A percentile compares a stretch with the other conserved stretches of the same genome.
Evolutionary conservation across 768 basidiomycete species (phyloP).

Genomic region (Lentinula lateritia): DNA sequence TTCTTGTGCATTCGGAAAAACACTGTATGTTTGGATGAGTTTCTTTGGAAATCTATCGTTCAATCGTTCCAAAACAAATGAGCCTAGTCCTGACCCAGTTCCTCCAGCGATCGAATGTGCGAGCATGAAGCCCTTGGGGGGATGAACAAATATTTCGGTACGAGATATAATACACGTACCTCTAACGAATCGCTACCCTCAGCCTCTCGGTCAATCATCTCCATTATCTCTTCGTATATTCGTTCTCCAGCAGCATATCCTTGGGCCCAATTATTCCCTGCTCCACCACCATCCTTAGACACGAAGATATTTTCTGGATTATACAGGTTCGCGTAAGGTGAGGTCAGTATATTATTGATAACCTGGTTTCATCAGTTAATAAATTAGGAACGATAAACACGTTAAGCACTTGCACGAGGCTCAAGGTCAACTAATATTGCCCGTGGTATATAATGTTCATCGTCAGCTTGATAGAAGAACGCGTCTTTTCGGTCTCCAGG

Average conservation of each 20-base stretch:
- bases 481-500: constrained; percentile 97
- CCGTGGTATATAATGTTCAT: constrained; percentile 97
- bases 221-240: constrained; percentile 95
- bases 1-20: constrained; percentile 92
- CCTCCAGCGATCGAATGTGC: constrained; percentile 99
- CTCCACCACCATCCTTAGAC: constrained; percentile 96
- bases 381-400: background rate
- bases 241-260: constrained; percentile 88
- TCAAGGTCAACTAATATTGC: constrained; percentile 96
- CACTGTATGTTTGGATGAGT: constrained; percentile 97
- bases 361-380: constrained; percentile 48
- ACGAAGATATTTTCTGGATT: constrained; percentile 98
- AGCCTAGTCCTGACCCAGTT: constrained; percentile 96
- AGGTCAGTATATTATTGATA: constrained; percentile 89
- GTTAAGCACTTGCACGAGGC: constrained; percentile 65
- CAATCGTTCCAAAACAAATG: constrained; percentile 92
- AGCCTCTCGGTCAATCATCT: constrained; percentile 97
- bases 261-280: constrained; percentile 98
- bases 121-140: constrained; percentile 88
- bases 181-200: constrained; percentile 97
- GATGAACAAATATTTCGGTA: background rate
- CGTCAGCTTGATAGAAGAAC: constrained; percentile 99
- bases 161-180: constrained; percentile 36
- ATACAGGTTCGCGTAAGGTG: constrained; percentile 85
- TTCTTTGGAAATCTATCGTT: constrained; percentile 99